Base-by-base conservation (phyloP, 345 rosid genomes). In the Salix purpurea region DNA sequence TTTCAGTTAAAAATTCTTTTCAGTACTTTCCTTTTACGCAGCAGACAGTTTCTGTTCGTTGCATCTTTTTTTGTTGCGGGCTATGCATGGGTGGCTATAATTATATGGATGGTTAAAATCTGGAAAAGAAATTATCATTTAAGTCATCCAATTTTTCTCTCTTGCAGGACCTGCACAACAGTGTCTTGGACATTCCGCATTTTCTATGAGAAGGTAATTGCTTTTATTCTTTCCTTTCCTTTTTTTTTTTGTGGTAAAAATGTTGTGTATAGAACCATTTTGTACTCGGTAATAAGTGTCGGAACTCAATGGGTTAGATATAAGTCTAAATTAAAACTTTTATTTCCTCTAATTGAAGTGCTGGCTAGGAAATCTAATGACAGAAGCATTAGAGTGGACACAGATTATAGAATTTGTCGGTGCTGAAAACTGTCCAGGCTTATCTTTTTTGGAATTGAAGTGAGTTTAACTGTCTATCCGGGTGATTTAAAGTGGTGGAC, bases 181-280 rank as follows among this genome's bases (percentile, higher is more conserved):
- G 91, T 92, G 78, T 90, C 98, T 75, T 92, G 94, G 94, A 90
- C 96, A 74, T 94, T 94, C 82, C 97, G 98, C 78, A 83, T 81
- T 78, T 94, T 94, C 88, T 94, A 92, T 66, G 97, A 92, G 89
- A 94, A 92, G 96, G 98, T 90, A 86, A 67, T 42, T 60, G 71
- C 77, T 71, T 52, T 70, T 66, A 32, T 52, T 21, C 42, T 80
- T 69, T 56, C 65, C 8, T 7, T 11, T n/a, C 26, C 5, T 61
- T 61, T 61, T 23, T 19, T 61, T 61, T 61, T 3, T 61, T 61
- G 26, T 34, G 40, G 23, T 66, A 15, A 71, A 32, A 26, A 69
- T 74, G 42, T 26, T 24, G 37, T 37, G 13, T 65, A 62, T 44
- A 24, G 7, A 58, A 37, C 73, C 28, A 24, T 61, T 21, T 67